These are phyloP conservation scores for Syncephalastrum contaminatum DNA, from an alignment of 371 early-diverging fungal genomes.

Conservation along the genomic window DNA sequence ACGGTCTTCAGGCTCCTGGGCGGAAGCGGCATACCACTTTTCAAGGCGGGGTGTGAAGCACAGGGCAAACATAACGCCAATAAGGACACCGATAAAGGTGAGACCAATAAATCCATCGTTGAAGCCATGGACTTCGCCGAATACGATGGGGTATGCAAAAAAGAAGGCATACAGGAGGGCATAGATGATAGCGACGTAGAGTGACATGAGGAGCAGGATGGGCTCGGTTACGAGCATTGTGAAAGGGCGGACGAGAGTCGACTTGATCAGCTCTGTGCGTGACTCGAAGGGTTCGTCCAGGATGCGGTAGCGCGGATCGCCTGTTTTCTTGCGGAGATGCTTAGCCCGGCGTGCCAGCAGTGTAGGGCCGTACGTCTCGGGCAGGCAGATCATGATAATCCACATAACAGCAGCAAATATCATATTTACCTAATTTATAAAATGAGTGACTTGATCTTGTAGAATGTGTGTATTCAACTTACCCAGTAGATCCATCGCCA, in stretches of 20 bases:
- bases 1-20: slow-evolving; percentile 42
- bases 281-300: background rate
- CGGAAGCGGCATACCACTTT: slow-evolving; percentile 23
- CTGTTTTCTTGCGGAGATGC: slow-evolving; percentile 24
- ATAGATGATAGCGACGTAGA: slow-evolving; percentile 44
- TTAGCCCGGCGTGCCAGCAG: slow-evolving; percentile 33
- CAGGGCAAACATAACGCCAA: slow-evolving; percentile 37
- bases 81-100: slow-evolving; percentile 39
- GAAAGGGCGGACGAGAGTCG: slow-evolving; percentile 37
- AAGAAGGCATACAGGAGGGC: slow-evolving; percentile 45
- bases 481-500: slow-evolving; percentile 55
- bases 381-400: slow-evolving; percentile 33
- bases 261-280: slow-evolving; percentile 30
- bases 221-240: slow-evolving; percentile 41
- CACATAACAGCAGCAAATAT: slow-evolving; percentile 42
- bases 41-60: slow-evolving; percentile 33
- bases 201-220: slow-evolving; percentile 36
- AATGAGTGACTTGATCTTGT: background rate
- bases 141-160: slow-evolving; percentile 45
- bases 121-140: slow-evolving; percentile 28
- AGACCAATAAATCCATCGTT: slow-evolving; percentile 42
- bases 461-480: slow-evolving; percentile 4
- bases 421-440: slow-evolving; percentile 29
- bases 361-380: slow-evolving; percentile 44
- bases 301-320: slow-evolving; percentile 25